Conservation (phyloP, 345 rosid species). For the Balakata baccata region DNA sequence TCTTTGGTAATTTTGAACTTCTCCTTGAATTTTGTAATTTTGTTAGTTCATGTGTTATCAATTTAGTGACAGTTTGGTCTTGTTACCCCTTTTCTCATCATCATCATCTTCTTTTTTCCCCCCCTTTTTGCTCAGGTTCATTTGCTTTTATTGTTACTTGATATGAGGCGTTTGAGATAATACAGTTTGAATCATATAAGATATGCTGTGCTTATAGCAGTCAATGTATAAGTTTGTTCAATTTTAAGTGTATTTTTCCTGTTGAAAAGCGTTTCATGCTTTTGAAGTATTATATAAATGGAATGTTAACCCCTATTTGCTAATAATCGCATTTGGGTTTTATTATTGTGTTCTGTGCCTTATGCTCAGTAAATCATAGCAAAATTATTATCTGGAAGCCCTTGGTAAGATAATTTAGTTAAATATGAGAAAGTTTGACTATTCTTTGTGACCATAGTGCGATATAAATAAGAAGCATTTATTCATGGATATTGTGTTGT, state of each 20-base stretch:
- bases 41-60: neutral
- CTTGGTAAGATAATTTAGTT: too few species aligned
- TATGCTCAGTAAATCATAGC: neutral
- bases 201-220: neutral
- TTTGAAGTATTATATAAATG: neutral
- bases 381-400: neutral
- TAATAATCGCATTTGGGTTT: neutral
- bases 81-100: neutral
- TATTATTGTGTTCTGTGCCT: neutral
- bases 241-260: neutral
- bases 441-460: too few species aligned
- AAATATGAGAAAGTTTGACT: too few species aligned
- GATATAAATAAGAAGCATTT: too few species aligned
- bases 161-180: neutral
- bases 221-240: neutral
- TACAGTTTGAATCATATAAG: neutral
- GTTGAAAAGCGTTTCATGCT: neutral
- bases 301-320: neutral
- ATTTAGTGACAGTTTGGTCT: neutral
- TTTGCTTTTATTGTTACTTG: neutral
- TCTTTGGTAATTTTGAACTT: slow-evolving; percentile 9
- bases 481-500: too few species aligned
- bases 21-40: slow-evolving; percentile 8
- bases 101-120: neutral
- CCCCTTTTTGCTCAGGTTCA: neutral